Conservation (phyloP, 768 basidiomycete genomes). For the Scleroderma bovista region DNA sequence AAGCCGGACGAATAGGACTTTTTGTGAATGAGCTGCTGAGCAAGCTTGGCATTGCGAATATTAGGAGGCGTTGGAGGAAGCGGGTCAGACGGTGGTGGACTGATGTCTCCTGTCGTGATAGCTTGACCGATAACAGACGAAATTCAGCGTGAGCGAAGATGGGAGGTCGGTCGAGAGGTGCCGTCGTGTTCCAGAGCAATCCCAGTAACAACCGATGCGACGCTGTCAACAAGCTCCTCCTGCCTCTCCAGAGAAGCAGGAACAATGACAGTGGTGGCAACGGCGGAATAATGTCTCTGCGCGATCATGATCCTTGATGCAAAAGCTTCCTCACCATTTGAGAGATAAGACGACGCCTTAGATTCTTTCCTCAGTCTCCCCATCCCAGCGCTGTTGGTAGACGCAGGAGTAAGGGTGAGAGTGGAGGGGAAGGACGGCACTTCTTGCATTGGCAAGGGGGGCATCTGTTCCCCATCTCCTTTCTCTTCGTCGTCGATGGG, state of each 20-base stretch:
- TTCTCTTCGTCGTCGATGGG: constrained; percentile 42
- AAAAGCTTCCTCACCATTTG: constrained; percentile 44
- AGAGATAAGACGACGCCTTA: constrained; percentile 50
- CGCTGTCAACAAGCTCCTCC: background rate
- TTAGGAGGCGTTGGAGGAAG: constrained; percentile 73
- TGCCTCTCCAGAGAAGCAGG: constrained; percentile 41
- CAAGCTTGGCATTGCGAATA: constrained; percentile 52
- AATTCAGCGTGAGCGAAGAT: constrained; percentile 58
- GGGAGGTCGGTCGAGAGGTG: constrained; percentile 25
- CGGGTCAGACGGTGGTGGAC: constrained; percentile 56
- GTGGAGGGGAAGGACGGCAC: constrained; percentile 42
- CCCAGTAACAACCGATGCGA: constrained; percentile 31
- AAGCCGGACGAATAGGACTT: constrained; percentile 62
- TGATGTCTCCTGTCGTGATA: constrained; percentile 36
- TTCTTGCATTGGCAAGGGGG: constrained; percentile 57
- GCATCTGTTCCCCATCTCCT: constrained; percentile 41
- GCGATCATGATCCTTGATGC: constrained; percentile 63
- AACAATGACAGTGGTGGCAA: constrained; percentile 61
- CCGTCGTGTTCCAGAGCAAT: constrained; percentile 24
- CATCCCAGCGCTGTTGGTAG: constrained; percentile 53
- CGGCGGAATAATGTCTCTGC: constrained; percentile 64
- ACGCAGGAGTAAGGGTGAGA: constrained; percentile 48
- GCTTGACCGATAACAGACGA: constrained; percentile 43
- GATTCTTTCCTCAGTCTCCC: constrained; percentile 49
- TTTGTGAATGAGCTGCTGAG: constrained; percentile 46